These are phyloP conservation scores for Arthrobotrys sphaeroides DNA, from an alignment of 2,329 filamentous ascomycete genomes.

Conservation along the genomic window DNA sequence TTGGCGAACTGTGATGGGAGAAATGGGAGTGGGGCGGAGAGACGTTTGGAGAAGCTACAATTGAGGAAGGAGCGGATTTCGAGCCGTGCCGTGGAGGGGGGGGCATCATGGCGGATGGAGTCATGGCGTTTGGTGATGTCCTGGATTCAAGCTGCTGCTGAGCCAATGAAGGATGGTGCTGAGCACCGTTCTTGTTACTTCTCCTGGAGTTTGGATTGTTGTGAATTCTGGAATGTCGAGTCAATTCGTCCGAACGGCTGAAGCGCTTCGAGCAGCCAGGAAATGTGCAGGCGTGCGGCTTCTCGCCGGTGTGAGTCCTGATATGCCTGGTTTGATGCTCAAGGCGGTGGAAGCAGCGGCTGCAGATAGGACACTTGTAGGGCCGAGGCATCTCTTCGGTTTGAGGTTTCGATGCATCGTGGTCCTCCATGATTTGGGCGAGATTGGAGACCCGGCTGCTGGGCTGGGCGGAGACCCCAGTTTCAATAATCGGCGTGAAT, in stretches of 20 bases:
- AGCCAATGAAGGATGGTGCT: slow-evolving; percentile 43
- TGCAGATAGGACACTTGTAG: slow-evolving; percentile 98
- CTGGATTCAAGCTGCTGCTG: slow-evolving; percentile 63
- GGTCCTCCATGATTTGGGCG: slow-evolving; percentile 52
- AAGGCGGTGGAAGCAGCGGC: slow-evolving; percentile 97
- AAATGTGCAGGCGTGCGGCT: slow-evolving; percentile 95
- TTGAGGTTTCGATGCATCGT: slow-evolving; percentile 50
- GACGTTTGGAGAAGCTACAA: slow-evolving; percentile 90
- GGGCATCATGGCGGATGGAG: slow-evolving; percentile 74
- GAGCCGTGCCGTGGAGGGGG: slow-evolving; percentile 83
- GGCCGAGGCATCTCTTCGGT: slow-evolving; percentile 82
- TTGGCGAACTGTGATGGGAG: slow-evolving; percentile 69
- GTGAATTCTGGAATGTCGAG: slow-evolving; percentile 96
- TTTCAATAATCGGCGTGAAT: slow-evolving; percentile 53
- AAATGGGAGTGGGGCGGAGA: slow-evolving; percentile 88
- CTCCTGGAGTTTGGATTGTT: slow-evolving; percentile 97
- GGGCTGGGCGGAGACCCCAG: slow-evolving; percentile 44
- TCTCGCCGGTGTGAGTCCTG: slow-evolving; percentile 96
- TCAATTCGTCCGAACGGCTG: slow-evolving; percentile 94
- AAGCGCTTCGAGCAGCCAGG: slow-evolving; percentile 97
- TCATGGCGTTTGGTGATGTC: slow-evolving; percentile 65
- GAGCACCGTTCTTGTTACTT: slow-evolving; percentile 76
- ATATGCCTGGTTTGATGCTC: slow-evolving; percentile 95
- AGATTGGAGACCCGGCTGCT: slow-evolving; percentile 48
- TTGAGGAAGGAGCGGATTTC: slow-evolving; percentile 86